Evolutionary conservation across 352 stramenopile genomes (phyloP).

Genomic region (Phytophthora gonapodyides): DNA sequence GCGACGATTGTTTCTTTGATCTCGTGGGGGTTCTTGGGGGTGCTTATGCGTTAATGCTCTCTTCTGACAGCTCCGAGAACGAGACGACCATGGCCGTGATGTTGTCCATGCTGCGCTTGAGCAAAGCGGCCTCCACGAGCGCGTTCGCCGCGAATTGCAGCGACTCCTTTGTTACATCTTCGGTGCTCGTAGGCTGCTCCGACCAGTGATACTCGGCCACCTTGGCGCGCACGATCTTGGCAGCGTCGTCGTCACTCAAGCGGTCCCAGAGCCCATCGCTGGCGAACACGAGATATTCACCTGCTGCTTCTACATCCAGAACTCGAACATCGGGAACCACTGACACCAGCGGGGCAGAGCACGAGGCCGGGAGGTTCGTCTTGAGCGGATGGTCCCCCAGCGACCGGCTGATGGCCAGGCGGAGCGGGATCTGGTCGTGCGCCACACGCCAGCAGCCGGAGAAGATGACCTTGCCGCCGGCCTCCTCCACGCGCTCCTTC

Average conservation of each 20-base stretch:
- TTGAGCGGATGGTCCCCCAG: conserved; percentile 84
- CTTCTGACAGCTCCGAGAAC: conserved; percentile 37
- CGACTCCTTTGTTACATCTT: conserved; percentile 48
- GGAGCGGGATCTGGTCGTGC: conserved; percentile 70
- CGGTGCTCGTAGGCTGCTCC: conserved; percentile 16
- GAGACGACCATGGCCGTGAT: conserved; percentile 82
- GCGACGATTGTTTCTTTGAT: conserved; percentile 22
- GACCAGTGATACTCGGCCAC: conserved; percentile 49
- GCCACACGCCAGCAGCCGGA: conserved; percentile 86
- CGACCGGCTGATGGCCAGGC: conserved; percentile 77
- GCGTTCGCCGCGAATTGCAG: conserved; percentile 63
- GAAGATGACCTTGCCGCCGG: conserved; percentile 79
- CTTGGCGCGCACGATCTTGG: conserved; percentile 57
- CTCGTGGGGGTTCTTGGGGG: conserved; percentile 3
- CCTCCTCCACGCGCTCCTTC: conserved; percentile 59
- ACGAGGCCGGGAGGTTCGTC: conserved; percentile 60
- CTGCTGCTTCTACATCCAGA: conserved; percentile 54
- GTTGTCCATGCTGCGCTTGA: conserved; percentile 82
- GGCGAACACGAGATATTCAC: conserved; percentile 74
- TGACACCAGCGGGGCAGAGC: conserved; percentile 68
- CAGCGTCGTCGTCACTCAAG: conserved; percentile 69
- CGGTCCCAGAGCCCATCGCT: conserved; percentile 84
- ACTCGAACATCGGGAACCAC: conserved; percentile 74
- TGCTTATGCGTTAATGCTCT: conserved; percentile 21
- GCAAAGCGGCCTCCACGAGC: conserved; percentile 67